A percentile compares a stretch with the other conserved stretches of the same genome.
Evolutionary conservation across 83 land plant genomes (phyloP).

Genomic region (Picea engelmannii): DNA sequence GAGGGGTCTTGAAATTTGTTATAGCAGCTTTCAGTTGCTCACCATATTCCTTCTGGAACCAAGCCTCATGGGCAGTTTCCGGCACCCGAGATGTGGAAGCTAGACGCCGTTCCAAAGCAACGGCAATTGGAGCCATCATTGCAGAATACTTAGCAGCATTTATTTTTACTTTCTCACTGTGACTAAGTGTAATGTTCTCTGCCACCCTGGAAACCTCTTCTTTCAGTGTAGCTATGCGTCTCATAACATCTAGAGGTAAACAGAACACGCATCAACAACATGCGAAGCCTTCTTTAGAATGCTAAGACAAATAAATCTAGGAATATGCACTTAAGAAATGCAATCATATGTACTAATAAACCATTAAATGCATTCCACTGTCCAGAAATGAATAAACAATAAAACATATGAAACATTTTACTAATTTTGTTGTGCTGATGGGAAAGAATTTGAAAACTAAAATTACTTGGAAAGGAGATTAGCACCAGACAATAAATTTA

Average conservation of each 20-base stretch:
- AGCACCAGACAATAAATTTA: not conserved
- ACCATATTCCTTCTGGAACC: constrained; percentile 86
- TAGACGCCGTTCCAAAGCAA: constrained; percentile 91
- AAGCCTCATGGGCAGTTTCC: constrained; percentile 85
- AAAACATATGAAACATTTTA: not conserved
- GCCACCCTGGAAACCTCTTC: constrained; percentile 91
- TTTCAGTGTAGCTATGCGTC: constrained; percentile 83
- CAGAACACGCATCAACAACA: not conserved
- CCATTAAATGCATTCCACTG: not conserved
- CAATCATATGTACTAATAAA: not conserved
- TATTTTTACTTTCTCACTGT: constrained; percentile 79
- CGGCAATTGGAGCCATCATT: constrained; percentile 95
- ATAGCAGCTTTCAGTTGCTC: constrained; percentile 84
- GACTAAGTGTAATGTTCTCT: constrained; percentile 80
- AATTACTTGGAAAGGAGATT: not conserved
- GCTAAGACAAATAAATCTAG: no score
- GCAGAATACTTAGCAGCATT: constrained; percentile 96
- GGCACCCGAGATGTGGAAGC: constrained; percentile 84
- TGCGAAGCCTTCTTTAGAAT: not conserved
- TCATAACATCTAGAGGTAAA: constrained; percentile 78
- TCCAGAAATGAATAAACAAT: not conserved
- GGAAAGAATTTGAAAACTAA: not conserved
- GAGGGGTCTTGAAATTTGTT: constrained; percentile 78
- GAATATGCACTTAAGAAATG: not conserved
- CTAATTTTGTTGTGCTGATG: not conserved